Conservation (phyloP, 2,329 filamentous ascomycete genomes). For the Phaeosphaeria sp. region DNA sequence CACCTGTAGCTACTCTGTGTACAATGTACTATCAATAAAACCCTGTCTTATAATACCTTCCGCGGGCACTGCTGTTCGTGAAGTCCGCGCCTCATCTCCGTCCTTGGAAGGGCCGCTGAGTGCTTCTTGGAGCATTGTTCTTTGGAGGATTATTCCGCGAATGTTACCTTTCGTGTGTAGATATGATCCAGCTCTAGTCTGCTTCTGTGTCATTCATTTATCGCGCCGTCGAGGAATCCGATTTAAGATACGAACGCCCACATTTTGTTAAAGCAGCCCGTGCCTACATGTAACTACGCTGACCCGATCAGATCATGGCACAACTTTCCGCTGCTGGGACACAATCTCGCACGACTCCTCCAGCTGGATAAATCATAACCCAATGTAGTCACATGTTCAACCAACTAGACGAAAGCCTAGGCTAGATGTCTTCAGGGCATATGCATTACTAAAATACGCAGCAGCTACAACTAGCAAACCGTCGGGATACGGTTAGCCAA, state of each 20-base stretch:
- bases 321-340: background rate
- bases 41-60: background rate
- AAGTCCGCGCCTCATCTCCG: background rate
- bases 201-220: background rate
- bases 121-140: too few species aligned
- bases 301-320: background rate
- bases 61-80: background rate
- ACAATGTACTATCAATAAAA: background rate
- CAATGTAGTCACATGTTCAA: background rate
- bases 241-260: too few species aligned
- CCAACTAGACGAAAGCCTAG: background rate
- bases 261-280: background rate
- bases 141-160: too few species aligned
- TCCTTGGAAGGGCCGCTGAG: background rate
- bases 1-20: background rate
- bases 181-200: background rate
- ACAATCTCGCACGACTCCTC: background rate
- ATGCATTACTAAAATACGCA: background rate
- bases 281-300: background rate
- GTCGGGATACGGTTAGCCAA: background rate
- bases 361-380: background rate
- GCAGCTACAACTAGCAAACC: background rate
- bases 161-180: background rate
- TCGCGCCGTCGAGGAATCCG: background rate
- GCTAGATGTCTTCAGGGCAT: background rate